Conservation (phyloP, 2,329 filamentous ascomycete species). For the Thermoascus crustaceus region DNA sequence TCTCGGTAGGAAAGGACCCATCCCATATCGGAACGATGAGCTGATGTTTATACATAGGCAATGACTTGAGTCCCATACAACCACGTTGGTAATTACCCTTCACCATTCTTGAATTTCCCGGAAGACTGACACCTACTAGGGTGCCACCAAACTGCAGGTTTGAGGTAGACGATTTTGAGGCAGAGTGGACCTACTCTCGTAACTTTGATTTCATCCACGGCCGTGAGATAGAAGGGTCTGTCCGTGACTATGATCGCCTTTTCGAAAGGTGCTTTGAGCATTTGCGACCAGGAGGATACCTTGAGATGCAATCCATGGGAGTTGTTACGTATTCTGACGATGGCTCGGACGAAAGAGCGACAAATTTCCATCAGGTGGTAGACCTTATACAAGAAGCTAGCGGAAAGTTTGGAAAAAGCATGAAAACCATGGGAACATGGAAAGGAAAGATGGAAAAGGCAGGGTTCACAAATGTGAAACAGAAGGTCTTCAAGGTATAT, state of each 20-base stretch:
- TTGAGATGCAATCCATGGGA: slow-evolving; percentile 30
- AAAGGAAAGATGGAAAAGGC: slow-evolving; percentile 8
- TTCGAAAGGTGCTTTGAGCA: slow-evolving; percentile 8
- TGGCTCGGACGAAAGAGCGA: slow-evolving; percentile 17
- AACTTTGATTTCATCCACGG: slow-evolving; percentile 20
- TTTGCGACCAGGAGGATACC: slow-evolving; percentile 40
- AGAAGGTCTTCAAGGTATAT: background rate
- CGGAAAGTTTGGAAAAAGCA: slow-evolving; percentile 22
- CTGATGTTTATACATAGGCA: slow-evolving; percentile 9
- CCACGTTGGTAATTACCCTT: slow-evolving; percentile 16
- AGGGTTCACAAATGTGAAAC: slow-evolving; percentile 8
- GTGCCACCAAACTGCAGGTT: slow-evolving; percentile 19
- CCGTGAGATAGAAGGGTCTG: slow-evolving; percentile 15
- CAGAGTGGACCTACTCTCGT: slow-evolving; percentile 14
- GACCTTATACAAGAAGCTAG: slow-evolving; percentile 21
- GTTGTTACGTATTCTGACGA: slow-evolving; percentile 21
- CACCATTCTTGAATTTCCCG: too few species aligned
- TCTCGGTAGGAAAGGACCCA: too few species aligned
- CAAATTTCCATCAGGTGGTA: slow-evolving; percentile 19
- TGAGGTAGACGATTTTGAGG: slow-evolving; percentile 19
- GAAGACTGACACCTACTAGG: slow-evolving; percentile 6
- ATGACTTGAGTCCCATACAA: slow-evolving; percentile 16
- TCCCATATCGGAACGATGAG: too few species aligned
- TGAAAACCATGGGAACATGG: slow-evolving; percentile 13
- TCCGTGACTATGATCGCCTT: slow-evolving; percentile 12